A percentile compares a stretch with the other conserved stretches of the same genome.
phyloP scores from a whole-genome alignment of 2,329 filamentous ascomycete genomes.

The Monosporascus sp. region DNA sequence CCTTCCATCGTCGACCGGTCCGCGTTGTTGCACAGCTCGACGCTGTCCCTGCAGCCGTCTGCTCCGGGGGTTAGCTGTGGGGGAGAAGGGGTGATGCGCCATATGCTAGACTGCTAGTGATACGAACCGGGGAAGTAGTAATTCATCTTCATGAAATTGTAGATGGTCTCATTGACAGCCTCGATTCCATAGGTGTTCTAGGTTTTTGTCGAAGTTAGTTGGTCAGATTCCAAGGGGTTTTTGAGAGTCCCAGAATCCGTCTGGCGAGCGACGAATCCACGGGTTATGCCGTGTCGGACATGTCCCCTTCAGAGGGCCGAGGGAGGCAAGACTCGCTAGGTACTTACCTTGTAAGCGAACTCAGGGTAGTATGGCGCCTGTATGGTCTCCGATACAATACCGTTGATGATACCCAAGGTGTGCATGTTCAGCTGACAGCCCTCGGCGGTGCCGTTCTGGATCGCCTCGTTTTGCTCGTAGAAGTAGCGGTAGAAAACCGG shows the following conservation, averaged over 20 bases:
- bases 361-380: constrained; percentile 36
- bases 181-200: constrained; percentile 8
- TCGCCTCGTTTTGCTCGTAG: constrained; percentile 49
- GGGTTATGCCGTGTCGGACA: too few species aligned
- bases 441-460: constrained; percentile 40
- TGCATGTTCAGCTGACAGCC: constrained; percentile 49
- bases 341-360: constrained; percentile 25
- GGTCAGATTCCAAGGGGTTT: not conserved
- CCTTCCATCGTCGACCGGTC: constrained; percentile 32
- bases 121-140: constrained; percentile 23
- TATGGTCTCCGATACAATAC: constrained; percentile 47
- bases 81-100: too few species aligned
- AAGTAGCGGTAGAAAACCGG: constrained; percentile 50
- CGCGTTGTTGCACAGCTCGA: constrained; percentile 43
- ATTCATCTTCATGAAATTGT: constrained; percentile 50
- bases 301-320: too few species aligned
- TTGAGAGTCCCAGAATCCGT: not conserved
- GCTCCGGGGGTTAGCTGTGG: constrained; percentile 6
- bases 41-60: constrained; percentile 48
- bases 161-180: constrained; percentile 50
- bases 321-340: not conserved
- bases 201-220: not conserved
- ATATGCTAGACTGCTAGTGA: constrained; percentile 6
- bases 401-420: constrained; percentile 49
- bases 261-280: not conserved